phyloP scores from a whole-genome alignment of 208 protist species.

The Herpetomonas samuelpessoai region DNA sequence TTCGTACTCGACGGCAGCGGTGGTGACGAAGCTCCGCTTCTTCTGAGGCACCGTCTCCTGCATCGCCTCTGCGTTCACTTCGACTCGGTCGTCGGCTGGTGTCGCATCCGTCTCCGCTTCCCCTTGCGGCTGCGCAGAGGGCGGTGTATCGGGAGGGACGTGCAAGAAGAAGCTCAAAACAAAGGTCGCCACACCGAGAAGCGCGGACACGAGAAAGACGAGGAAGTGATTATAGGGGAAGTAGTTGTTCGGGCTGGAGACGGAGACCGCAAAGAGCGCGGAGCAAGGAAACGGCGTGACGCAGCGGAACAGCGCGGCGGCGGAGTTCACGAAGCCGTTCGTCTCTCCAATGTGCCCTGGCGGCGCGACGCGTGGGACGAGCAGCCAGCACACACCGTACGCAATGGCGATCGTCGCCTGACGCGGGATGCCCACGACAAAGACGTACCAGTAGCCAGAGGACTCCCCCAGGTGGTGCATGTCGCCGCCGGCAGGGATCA shows the following conservation, averaged over 20 bases:
- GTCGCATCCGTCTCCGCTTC: background rate
- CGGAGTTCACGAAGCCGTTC: constrained; percentile 24
- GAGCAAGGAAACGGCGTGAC: constrained; percentile 21
- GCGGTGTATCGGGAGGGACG: background rate
- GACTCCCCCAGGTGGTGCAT: constrained; percentile 5
- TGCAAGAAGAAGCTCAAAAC: constrained; percentile 16
- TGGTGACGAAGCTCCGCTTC: background rate
- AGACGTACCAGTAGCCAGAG: constrained; percentile 14
- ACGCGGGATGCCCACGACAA: constrained; percentile 12
- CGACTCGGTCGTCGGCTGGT: background rate
- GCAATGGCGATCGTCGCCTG: constrained; percentile 21
- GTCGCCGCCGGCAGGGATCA: constrained; percentile 16
- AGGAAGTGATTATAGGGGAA: constrained; percentile 41
- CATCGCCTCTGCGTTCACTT: background rate
- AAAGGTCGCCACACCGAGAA: constrained; percentile 10
- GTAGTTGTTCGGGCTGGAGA: constrained; percentile 1
- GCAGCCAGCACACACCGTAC: constrained; percentile 22
- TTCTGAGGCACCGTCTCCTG: background rate
- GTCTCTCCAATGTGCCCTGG: constrained; percentile 21
- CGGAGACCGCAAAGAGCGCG: constrained; percentile 26
- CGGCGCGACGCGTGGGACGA: constrained; percentile 22
- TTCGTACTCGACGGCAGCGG: background rate
- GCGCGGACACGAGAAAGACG: constrained; percentile 26
- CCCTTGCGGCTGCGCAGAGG: background rate
- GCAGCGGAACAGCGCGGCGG: constrained; percentile 21